Percentiles rank a stretch among this genome's conserved stretches.
Evolutionary conservation across 116 monocot genomes (phyloP).

Genomic region (Papilionanthe hybrid): DNA sequence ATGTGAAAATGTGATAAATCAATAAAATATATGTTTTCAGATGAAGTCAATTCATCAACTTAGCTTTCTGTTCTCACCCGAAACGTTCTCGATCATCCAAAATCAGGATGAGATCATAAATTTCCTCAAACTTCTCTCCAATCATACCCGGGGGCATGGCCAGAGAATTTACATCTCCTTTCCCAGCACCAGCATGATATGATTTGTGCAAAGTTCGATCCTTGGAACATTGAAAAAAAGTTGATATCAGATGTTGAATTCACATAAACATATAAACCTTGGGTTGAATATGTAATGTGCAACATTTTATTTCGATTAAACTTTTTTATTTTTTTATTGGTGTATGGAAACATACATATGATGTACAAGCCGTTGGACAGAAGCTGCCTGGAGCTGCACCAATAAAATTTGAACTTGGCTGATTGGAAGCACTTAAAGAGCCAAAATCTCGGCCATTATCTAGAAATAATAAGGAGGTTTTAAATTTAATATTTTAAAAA

Average conservation of each 20-base stretch:
- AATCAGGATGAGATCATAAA: constrained; percentile 79
- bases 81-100: constrained; percentile 95
- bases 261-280: neutral
- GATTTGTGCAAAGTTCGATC: constrained; percentile 16
- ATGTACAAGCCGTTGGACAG: constrained; percentile 38
- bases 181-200: constrained; percentile 14
- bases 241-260: constrained; percentile 5
- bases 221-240: constrained; percentile 6
- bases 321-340: neutral
- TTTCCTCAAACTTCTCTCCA: constrained; percentile 66
- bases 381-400: constrained; percentile 21
- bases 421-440: constrained; percentile 12
- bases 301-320: neutral
- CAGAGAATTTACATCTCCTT: constrained; percentile 19
- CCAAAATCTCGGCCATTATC: constrained; percentile 7
- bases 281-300: neutral
- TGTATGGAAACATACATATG: constrained; percentile 40
- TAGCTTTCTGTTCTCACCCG: constrained; percentile 51
- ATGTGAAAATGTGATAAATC: neutral
- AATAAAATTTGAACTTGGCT: constrained; percentile 5
- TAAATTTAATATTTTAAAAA: constrained; percentile 3
- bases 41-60: neutral
- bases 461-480: constrained; percentile 9
- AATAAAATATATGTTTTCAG: neutral
- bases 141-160: constrained; percentile 60